Evolutionary conservation across 192 early-diverging fungal species (phyloP), one percentile per base, ranked within the genome.

Genomic region (Lobosporangium transversale): DNA sequence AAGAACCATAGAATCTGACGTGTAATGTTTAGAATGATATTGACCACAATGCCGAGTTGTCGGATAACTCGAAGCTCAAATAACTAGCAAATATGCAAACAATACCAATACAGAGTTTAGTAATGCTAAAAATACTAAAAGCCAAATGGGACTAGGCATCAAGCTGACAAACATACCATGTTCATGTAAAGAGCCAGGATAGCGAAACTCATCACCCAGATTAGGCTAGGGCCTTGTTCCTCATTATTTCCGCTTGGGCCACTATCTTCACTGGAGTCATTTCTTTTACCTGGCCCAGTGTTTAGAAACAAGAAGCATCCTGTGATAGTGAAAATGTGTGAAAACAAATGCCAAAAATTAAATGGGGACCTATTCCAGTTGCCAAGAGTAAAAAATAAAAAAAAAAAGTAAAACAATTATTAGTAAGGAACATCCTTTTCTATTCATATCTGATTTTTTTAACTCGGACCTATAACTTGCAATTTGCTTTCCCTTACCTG

Each of bases 31-130:
- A 76, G 23, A 32, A 76, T 67, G 24, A 76, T 67, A 43, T 76
- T 76, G 49, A 67, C 73, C 14, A 76, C 73, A 10, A 67, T 55
- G 29, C 73, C 73, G 24, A 76, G 53, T 35, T 67, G 63, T 14
- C 53, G 44, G 30, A 76, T 30, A 15, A 65, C 64, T 4, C 73
- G 58, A n/a, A 76, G 44, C 26, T 76, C 73, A 20, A 76, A 76
- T 11, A 76, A 26, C 73, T 76, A 61, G 9, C 24, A 11, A 4
- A 35, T 43, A n/a, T 31, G 23, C 15, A 48, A 23, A 2, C n/a
- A 4, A 21, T 48, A 21, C 17, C 17, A 48, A 15, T 42, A 42
- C 40, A 42, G 40, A 42, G 10, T 9, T 42, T 42, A 42, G 17
- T 42, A 42, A 12, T 17, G n/a, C n/a, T n/a, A n/a, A n/a, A n/a